Evolutionary conservation across 305 asterid species (phyloP), one percentile per base, ranked within the genome.

Genomic region (Withania somnifera): DNA sequence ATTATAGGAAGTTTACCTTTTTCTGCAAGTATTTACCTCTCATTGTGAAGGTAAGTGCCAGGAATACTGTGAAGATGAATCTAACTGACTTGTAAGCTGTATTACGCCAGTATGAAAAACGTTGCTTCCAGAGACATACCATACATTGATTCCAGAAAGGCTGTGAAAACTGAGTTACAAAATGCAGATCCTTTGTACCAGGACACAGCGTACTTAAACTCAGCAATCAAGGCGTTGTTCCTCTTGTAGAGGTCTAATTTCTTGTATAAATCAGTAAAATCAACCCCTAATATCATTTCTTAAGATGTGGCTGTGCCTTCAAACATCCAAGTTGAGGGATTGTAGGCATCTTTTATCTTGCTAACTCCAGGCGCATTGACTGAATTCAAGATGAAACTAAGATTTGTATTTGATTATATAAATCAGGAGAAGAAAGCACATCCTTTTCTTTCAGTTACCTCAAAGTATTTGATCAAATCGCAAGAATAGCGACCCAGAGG

Each of bases 291-390:
- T 20, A 69, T 77, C 32, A 85, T 83, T 86, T 91, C 94, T 80
- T 89, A 93, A n/a, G 94, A 76, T 15, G 92, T 69, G 32, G 89
- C 50, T 45, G 93, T 89, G 67, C 87, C 90, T 87, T 86, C 92
- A 75, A 91, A 36, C 94, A 89, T 89, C 94, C 94, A 91, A 4
- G 94, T 89, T 51, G 94, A 91, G 8, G 94, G 94, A 83, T 91
- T 91, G 82, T 88, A 82, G 24, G 91, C 91, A 0, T 91, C 90
- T 80, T 87, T 88, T 30, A 88, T 87, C 83, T 87, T 88, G 13
- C 86, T 42, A 19, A 89, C 93, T 56, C 94, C 92, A 57, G 86
- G 83, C 6, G 83, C 6, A 91, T 69, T 34, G 83, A 60, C 83
- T 61, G 26, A 58, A 42, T 3, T 2, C 22, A 26, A 79, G 5